These are phyloP conservation scores for Paramecium octaurelia DNA, from an alignment of 73 alveolate species.

Conservation along the genomic window DNA sequence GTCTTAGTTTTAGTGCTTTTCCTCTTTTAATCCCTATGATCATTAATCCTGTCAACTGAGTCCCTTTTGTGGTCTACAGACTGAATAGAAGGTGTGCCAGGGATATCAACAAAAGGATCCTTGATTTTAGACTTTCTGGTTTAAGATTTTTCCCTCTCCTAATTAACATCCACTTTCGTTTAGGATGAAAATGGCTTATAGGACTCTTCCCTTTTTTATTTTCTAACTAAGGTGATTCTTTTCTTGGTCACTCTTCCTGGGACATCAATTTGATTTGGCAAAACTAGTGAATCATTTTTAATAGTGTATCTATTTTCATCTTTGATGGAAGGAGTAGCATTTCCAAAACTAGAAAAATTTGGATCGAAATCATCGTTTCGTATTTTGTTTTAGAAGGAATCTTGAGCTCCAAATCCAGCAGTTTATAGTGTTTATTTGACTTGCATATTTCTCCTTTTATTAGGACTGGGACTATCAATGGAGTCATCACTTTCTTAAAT, in stretches of 20 bases:
- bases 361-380: not conserved
- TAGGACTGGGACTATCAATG: not conserved
- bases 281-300: not conserved
- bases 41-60: not conserved
- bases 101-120: not conserved
- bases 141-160: not conserved
- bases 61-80: not conserved
- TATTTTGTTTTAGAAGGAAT: not conserved
- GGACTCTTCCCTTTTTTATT: constrained; percentile 15
- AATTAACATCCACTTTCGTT: not conserved
- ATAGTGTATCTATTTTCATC: not conserved
- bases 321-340: not conserved
- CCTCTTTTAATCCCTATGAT: not conserved
- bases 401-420: constrained; percentile 39
- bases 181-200: not conserved
- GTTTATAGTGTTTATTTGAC: constrained; percentile 21
- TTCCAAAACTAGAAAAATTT: not conserved
- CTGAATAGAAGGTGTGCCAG: not conserved
- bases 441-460: not conserved
- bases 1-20: not conserved
- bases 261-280: not conserved
- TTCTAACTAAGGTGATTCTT: not conserved
- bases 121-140: not conserved
- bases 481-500: constrained; percentile 31
- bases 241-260: not conserved